These are phyloP conservation scores for Apophysomyces ossiformis DNA, from an alignment of 371 early-diverging fungal species.

Conservation along the genomic window DNA sequence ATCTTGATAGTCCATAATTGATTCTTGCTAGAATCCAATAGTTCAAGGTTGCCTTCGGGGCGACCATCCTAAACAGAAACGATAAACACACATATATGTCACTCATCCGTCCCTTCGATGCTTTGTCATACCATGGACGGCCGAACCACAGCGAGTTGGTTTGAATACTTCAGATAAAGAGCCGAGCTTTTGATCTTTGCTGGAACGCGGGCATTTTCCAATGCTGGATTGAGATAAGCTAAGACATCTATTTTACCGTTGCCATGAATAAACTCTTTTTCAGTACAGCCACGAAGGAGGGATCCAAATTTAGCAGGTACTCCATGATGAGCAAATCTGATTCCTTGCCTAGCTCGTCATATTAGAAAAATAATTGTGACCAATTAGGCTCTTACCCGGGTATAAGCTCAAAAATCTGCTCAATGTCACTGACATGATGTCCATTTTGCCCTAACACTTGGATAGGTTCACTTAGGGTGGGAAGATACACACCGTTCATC, in stretches of 20 bases:
- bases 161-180: constrained; percentile 50
- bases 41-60: constrained; percentile 65
- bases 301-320: constrained; percentile 29
- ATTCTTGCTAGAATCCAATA: constrained; percentile 59
- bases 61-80: constrained; percentile 55
- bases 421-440: constrained; percentile 29
- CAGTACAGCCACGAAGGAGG: constrained; percentile 35
- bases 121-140: constrained; percentile 35
- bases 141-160: constrained; percentile 64
- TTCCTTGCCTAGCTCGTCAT: constrained; percentile 15
- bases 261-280: constrained; percentile 29
- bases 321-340: constrained; percentile 28
- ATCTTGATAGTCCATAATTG: constrained; percentile 66
- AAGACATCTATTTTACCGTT: constrained; percentile 23
- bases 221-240: constrained; percentile 28
- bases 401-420: constrained; percentile 29
- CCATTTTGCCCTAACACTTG: constrained; percentile 47
- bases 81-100: too few species aligned
- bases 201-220: constrained; percentile 13
- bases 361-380: background rate
- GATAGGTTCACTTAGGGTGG: constrained; percentile 26
- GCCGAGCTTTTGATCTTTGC: constrained; percentile 52
- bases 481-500: constrained; percentile 22
- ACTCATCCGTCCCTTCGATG: too few species aligned
- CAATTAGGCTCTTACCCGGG: constrained; percentile 21